Base-by-base conservation (phyloP, 352 stramenopile species). In the Pythium aquatile region DNA sequence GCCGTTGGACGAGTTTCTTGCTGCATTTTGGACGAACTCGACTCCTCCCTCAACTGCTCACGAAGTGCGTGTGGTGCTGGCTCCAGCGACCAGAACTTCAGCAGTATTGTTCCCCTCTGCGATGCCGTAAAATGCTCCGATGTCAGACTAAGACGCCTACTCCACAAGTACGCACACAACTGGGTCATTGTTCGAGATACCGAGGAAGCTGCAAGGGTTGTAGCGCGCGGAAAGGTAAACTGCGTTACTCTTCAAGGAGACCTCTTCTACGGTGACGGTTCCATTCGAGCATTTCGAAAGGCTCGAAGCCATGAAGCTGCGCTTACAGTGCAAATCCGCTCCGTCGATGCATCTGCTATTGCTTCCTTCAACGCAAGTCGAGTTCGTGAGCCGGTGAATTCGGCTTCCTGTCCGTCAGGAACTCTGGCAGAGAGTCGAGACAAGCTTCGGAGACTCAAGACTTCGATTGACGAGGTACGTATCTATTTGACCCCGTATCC, bases 221-320 rank as follows among this genome's bases (percentile, higher is more conserved):
- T 40, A 6, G 39, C 14, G 39, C 14, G 26, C 3, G 32, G 24
- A 48, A 14, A 33, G 1, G 59, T 52, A 11, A 66, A 74, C 52
- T 75, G 46, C 35, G 71, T 75, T 3, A 77, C 67, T 13, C 48
- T 73, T 14, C 26, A 48, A 42, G 71, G 71, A 14, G 60, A 77
- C 51, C 17, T 75, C 5, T 77, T 70, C 44, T 73, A 72, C 44
- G 44, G 42, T 5, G 70, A 77, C 49, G 70, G 70, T 1, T 57
- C 67, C 8, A 77, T 77, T 61, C 70, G 70, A 17, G 61, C 67
- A 53, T 61, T 16, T 32, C 52, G 53, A 0, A 35, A 9, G 35
- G 35, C 35, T 42, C 8, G 35, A 14, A 14, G 11, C 11, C 8
- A 42, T 16, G 35, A 42, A 14, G 5, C 6, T 17, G 4, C 35